Evolutionary conservation across 345 rosid species (phyloP), one percentile per base, ranked within the genome.

Genomic region (Populus davidiana): DNA sequence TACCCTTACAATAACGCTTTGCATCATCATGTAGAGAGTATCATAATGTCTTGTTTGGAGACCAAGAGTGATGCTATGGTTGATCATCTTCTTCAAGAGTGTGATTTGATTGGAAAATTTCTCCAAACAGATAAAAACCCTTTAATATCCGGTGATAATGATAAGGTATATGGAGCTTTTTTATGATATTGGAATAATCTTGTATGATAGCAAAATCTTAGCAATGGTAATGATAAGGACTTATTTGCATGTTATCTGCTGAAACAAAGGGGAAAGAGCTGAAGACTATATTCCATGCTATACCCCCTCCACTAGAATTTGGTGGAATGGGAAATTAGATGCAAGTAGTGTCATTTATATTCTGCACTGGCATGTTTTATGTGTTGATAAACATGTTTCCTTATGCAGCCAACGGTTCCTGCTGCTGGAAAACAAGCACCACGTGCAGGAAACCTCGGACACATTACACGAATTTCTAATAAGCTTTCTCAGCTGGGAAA

Each of bases 21-120:
- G 84, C 99, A 96, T 85, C 98, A 94, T 87, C 98, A 94, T 71
- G 96, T 92, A 59, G 99, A 96, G 85, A 96, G 92, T 82, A 89
- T 94, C 72, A 81, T 94, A 77, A 76, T 87, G 61, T 92, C 97
- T 23, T 96, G 99, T 83, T 81, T 92, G 87, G 97, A 94, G 82
- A 90, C 87, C 77, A 94, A 88, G 87, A 89, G 85, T 35, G 88
- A 87, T 12, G 56, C 79, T 31, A 82, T 92, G 85, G 84, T 91
- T 71, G 87, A 88, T 81, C 92, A 96, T 84, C 87, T 94, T 81
- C 90, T 96, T 80, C 85, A 64, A 77, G 98, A 96, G 41, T 96
- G 97, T 80, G 82, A 91, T 85, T 88, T 92, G 81, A 87, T 94
- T 39, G 88, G 90, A 81, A 92, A 88, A 82, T 81, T 96, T 81